These are phyloP conservation scores for Penicillium sp. DNA, from an alignment of 2,329 filamentous ascomycete species.

Conservation along the genomic window DNA sequence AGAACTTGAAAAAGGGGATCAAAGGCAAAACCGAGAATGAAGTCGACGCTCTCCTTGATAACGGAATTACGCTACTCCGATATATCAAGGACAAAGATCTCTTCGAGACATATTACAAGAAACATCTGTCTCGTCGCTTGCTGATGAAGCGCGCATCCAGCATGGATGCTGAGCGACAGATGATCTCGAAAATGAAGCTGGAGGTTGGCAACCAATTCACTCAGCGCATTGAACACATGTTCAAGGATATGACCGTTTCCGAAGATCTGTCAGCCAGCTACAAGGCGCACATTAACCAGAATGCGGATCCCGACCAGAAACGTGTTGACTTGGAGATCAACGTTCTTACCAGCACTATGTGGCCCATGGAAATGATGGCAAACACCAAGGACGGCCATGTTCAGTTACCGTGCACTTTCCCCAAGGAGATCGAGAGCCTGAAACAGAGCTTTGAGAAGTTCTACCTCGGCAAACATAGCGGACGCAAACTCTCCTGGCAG, in stretches of 20 bases:
- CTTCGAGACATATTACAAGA: slow-evolving; percentile 98
- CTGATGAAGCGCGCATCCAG: slow-evolving; percentile 88
- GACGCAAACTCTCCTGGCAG: slow-evolving; percentile 85
- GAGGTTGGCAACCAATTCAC: slow-evolving; percentile 96
- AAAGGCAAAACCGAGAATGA: slow-evolving; percentile 90
- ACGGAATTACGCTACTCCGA: slow-evolving; percentile 83
- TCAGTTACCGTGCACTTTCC: slow-evolving; percentile 67
- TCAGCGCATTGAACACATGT: slow-evolving; percentile 92
- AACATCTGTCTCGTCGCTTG: slow-evolving; percentile 85
- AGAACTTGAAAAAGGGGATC: slow-evolving; percentile 91
- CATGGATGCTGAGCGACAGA: slow-evolving; percentile 89
- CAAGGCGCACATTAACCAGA: slow-evolving; percentile 68
- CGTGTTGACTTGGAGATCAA: slow-evolving; percentile 80
- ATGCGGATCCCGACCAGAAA: slow-evolving; percentile 60
- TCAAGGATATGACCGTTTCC: slow-evolving; percentile 91
- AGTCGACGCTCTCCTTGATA: slow-evolving; percentile 81
- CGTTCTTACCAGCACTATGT: slow-evolving; percentile 90
- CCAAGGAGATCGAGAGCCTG: slow-evolving; percentile 71
- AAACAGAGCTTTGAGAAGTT: slow-evolving; percentile 87
- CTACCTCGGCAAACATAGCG: slow-evolving; percentile 85
- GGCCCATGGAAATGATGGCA: slow-evolving; percentile 89
- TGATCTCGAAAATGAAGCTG: slow-evolving; percentile 96
- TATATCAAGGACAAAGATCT: slow-evolving; percentile 92
- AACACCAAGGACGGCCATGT: slow-evolving; percentile 54
- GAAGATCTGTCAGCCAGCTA: slow-evolving; percentile 80